Base-by-base conservation (phyloP, 1,139 yeast genomes). In the Yamadazyma siamensis region DNA sequence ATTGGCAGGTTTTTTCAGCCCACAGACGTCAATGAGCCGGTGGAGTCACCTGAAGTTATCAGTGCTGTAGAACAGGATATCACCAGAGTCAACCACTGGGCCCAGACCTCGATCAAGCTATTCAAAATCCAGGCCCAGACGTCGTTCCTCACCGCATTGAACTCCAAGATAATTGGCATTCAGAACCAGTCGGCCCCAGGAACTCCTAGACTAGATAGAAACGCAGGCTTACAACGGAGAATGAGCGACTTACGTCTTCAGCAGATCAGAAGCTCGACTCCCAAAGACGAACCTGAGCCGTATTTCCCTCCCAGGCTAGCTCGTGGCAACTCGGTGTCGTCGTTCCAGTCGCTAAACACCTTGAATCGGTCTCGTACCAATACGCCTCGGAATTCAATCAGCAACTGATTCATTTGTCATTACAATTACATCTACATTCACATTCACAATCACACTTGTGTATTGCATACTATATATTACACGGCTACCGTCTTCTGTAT, bases 21-120 rank as follows among this genome's bases (percentile, higher is more conserved):
- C 11, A 27, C 28, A 3, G 31, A 21, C 10, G n/a, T 29, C 9
- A 12, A 19, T 11, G 22, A 15, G 4, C 13, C 29, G 9, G 11
- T 18, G 48, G 39, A 55, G 44, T 29, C 49, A 39, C 36, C 43
- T 5, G 34, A 38, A 3, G 29, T 30, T 13, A 33, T 44, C 3
- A 45, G 44, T 6, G 53, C 55, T 36, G 59, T 59, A 2, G 50
- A 47, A 6, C 50, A 49, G 4, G 44, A 64, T 4, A 33, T 63
- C n/a, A 50, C 63, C 2, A 40, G 47, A 11, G 43, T 50, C 13
- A 68, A 76, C 35, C 64, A 72, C 15, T 89, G 95, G 94, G 62
- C 67, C 11, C 75, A 76, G 3, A 81, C 95, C 0, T 49, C 62
- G 12, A 65, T 87, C 25, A 71, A 56, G 40, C 61, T 87, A 21